Percentiles rank a stretch among this genome's conserved stretches.
Conservation (phyloP, 352 stramenopile species). For the Pythium brassicae region DNA sequence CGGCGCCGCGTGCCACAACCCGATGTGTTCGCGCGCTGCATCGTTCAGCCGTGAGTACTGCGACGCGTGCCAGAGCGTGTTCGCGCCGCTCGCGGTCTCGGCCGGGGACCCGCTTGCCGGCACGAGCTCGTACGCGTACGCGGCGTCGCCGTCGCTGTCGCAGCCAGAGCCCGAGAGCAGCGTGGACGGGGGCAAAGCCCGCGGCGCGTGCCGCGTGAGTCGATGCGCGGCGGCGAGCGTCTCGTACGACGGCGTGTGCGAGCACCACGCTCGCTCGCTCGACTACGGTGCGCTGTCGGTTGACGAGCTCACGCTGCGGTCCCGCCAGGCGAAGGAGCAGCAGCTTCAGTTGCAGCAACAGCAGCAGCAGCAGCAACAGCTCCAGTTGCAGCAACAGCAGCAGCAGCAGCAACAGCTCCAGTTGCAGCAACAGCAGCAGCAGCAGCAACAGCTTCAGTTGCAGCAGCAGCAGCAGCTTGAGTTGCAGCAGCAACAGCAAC, state of each 20-base stretch:
- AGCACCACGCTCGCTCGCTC: constrained; percentile 43
- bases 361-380: constrained; percentile 12
- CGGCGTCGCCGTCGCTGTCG: constrained; percentile 10
- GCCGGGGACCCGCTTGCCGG: constrained; percentile 23
- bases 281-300: constrained; percentile 48
- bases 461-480: too few species aligned
- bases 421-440: background rate
- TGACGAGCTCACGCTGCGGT: constrained; percentile 52
- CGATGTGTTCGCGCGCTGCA: constrained; percentile 49
- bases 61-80: constrained; percentile 54
- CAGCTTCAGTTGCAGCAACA: constrained; percentile 12
- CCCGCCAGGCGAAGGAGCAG: constrained; percentile 16
- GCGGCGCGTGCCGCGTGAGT: constrained; percentile 32
- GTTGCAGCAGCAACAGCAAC: background rate
- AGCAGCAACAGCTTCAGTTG: background rate
- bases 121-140: constrained; percentile 17
- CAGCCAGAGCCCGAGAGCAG: constrained; percentile 19
- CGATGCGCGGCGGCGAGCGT: constrained; percentile 23
- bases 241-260: constrained; percentile 36
- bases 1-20: constrained; percentile 35
- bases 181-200: constrained; percentile 10
- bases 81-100: constrained; percentile 43
- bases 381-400: constrained; percentile 5
- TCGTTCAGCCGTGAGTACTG: constrained; percentile 57
- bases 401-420: background rate